Conservation (phyloP, 2,329 filamentous ascomycete species). For the Volutella citrinella region DNA sequence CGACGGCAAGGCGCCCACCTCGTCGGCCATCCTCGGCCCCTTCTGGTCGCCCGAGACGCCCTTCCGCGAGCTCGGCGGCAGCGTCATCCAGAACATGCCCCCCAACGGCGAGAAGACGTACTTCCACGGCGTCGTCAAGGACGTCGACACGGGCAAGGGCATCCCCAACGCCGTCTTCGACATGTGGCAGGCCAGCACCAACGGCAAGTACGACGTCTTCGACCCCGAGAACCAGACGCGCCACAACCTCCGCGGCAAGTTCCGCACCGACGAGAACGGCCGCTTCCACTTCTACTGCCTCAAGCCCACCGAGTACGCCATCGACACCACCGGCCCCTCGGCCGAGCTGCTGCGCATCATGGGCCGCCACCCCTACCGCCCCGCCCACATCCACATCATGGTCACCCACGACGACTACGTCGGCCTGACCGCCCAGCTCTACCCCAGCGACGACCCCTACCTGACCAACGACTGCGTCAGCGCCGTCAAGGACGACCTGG, state of each 20-base stretch:
- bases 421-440: slow-evolving; percentile 73
- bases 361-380: slow-evolving; percentile 48
- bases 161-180: slow-evolving; percentile 69
- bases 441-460: slow-evolving; percentile 66
- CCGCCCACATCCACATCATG: slow-evolving; percentile 52
- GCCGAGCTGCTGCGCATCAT: slow-evolving; percentile 41
- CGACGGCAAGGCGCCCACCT: slow-evolving; percentile 62
- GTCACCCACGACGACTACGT: slow-evolving; percentile 64
- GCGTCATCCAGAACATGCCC: slow-evolving; percentile 61
- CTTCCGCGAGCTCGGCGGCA: slow-evolving; percentile 64
- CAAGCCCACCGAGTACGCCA: slow-evolving; percentile 69
- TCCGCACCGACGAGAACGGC: slow-evolving; percentile 66
- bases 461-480: slow-evolving; percentile 49
- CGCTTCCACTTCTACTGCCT: slow-evolving; percentile 73
- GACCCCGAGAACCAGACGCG: slow-evolving; percentile 67
- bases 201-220: slow-evolving; percentile 75
- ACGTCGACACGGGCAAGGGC: slow-evolving; percentile 63
- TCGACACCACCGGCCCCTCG: slow-evolving; percentile 60
- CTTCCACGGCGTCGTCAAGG: slow-evolving; percentile 68
- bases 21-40: slow-evolving; percentile 71
- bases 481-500: slow-evolving; percentile 51
- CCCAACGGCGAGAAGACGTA: slow-evolving; percentile 58
- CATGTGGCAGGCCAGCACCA: slow-evolving; percentile 74
- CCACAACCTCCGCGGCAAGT: slow-evolving; percentile 77
- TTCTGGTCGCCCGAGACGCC: slow-evolving; percentile 77